Percentiles rank a stretch among this genome's conserved stretches.
phyloP scores from a whole-genome alignment of 768 basidiomycete genomes.

The Agaricus blazei region DNA sequence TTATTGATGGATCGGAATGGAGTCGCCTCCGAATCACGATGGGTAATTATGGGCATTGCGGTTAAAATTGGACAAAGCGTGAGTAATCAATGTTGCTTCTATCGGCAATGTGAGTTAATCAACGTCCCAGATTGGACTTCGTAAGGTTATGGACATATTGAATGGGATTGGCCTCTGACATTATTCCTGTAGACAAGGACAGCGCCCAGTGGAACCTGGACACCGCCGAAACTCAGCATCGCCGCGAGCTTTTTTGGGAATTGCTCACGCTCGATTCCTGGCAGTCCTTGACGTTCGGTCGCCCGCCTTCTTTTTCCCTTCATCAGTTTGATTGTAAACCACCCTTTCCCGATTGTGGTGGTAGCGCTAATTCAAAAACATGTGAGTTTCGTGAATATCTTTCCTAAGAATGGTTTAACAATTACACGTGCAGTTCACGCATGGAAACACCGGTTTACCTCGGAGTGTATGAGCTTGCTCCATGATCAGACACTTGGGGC shows the following conservation, averaged over 20 bases:
- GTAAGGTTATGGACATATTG: constrained; percentile 32
- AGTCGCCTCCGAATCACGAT: constrained; percentile 55
- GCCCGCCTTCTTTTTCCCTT: constrained; percentile 60
- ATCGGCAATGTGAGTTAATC: constrained; percentile 8
- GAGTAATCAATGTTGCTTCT: constrained; percentile 22
- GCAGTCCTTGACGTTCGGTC: constrained; percentile 64
- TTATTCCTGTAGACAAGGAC: constrained; percentile 50
- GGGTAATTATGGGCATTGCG: constrained; percentile 64
- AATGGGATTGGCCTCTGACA: neutral
- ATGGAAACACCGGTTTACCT: constrained; percentile 67
- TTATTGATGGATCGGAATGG: constrained; percentile 67
- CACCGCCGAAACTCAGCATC: constrained; percentile 46
- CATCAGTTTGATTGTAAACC: constrained; percentile 64
- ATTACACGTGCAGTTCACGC: constrained; percentile 38
- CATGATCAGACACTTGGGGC: constrained; percentile 70
- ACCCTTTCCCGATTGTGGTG: constrained; percentile 40
- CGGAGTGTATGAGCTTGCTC: constrained; percentile 62
- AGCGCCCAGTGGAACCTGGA: constrained; percentile 66
- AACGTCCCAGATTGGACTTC: constrained; percentile 54
- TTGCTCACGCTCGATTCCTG: constrained; percentile 50
- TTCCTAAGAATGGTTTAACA: neutral
- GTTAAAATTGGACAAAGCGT: constrained; percentile 71
- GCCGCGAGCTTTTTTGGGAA: constrained; percentile 71
- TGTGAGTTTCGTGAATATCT: constrained; percentile 37
- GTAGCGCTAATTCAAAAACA: constrained; percentile 42